Base-by-base conservation (phyloP, 352 stramenopile species). In the Plasmopara viticola region DNA sequence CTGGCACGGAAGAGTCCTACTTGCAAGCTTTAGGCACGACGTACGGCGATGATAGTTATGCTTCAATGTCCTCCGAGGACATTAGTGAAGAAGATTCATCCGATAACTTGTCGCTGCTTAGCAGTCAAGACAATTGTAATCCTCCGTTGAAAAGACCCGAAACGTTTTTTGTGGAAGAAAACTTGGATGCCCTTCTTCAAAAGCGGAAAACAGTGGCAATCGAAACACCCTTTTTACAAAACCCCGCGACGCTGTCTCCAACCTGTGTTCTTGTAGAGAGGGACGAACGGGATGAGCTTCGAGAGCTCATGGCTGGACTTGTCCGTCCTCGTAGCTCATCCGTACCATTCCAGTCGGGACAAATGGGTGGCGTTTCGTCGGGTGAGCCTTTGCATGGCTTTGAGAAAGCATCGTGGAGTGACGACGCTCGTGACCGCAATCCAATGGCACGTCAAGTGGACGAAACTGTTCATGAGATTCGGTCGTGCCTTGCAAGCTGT, bases 281-380 rank as follows among this genome's bases (percentile, higher is more conserved):
- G 14, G 60, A 72, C 28, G 74, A 89, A 29, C 75, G 66, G 31
- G 66, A 82, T 5, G 75, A 89, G 40, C 67, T 87, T 8, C 75
- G 74, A 25, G 63, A 74, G 40, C 48, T 86, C 6, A 81, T 86
- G 71, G 73, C 78, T 40, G 70, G 68, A 10, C 63, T 89, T 15
- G 68, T 66, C n/a, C 75, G 75, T 13, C 78, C 74, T 25, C 75
- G 78, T 8, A 89, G 78, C 49, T 79, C 63, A 38, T 89, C 78
- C 31, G 35, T 78, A 15, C 78, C 78, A 5, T 78, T 84, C 48
- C 60, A 70, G 17, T 69, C 66, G 17, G 37, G 57, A 9, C 64
- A 80, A 40, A 66, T 64, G 44, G 58, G 67, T 15, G 64, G 67
- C 0, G 51, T 62, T 13, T 68, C 66, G 17, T 72, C 63, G 6